These are phyloP conservation scores for Globisporangium ultimum DNA, from an alignment of 352 stramenopile genomes.

Conservation along the genomic window DNA sequence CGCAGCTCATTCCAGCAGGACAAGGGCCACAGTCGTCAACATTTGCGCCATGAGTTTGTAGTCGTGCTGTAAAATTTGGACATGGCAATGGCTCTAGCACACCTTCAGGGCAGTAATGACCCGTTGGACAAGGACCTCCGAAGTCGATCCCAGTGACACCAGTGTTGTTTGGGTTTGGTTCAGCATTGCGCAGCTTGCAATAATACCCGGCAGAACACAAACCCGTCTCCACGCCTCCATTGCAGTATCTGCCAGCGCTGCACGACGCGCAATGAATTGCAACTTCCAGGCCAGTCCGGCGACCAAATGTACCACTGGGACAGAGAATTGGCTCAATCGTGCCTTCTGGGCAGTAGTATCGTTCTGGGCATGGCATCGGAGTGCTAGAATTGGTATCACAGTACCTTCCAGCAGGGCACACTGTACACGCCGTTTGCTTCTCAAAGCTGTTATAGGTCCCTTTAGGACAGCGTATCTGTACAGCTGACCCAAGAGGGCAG, in stretches of 20 bases:
- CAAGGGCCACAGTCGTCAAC: conserved; percentile 72
- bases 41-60: conserved; percentile 45
- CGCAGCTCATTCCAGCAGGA: conserved; percentile 85
- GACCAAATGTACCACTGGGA: conserved; percentile 75
- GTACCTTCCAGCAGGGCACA: conserved; percentile 61
- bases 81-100: conserved; percentile 69
- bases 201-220: conserved; percentile 83
- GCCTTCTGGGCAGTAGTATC: conserved; percentile 69
- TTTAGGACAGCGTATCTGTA: conserved; percentile 50
- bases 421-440: conserved; percentile 35
- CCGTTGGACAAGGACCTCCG: conserved; percentile 66
- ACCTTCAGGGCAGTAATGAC: conserved; percentile 76
- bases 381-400: conserved; percentile 61
- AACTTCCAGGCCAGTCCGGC: conserved; percentile 35
- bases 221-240: conserved; percentile 62
- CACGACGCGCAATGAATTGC: conserved; percentile 65
- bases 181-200: conserved; percentile 64
- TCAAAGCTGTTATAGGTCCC: conserved; percentile 66
- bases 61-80: conserved; percentile 45
- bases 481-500: conserved; percentile 53
- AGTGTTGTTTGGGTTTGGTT: conserved; percentile 40
- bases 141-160: conserved; percentile 24
- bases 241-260: conserved; percentile 71
- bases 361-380: conserved; percentile 47
- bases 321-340: conserved; percentile 53